A percentile compares a stretch with the other conserved stretches of the same genome.
Conservation (phyloP, 2,329 filamentous ascomycete genomes). For the Cladosporium halotolerans region DNA sequence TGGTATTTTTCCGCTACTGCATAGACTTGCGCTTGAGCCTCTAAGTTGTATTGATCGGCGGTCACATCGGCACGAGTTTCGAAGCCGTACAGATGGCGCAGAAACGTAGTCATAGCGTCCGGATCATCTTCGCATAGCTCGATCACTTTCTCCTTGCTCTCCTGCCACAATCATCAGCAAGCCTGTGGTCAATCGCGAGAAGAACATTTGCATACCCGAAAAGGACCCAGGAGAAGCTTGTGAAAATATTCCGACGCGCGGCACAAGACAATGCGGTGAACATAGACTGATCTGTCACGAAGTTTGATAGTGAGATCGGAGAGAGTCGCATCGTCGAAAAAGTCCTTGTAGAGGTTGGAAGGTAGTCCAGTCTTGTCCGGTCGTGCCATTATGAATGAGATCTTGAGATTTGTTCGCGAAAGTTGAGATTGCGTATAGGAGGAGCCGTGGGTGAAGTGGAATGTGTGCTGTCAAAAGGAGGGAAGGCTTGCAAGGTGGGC, state of each 20-base stretch:
- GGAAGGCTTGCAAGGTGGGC: no score
- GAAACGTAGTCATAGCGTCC: neutral
- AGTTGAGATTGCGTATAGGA: no score
- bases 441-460: no score
- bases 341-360: neutral
- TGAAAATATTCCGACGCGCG: constrained; percentile 2
- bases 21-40: neutral
- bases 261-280: constrained; percentile 1
- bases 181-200: no score
- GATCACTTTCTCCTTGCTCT: neutral
- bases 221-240: neutral
- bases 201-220: neutral
- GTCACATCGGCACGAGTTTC: no score
- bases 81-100: neutral
- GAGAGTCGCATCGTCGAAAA: neutral
- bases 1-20: neutral
- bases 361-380: no score
- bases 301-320: neutral
- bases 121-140: neutral
- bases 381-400: no score
- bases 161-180: no score
- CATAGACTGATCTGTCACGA: neutral
- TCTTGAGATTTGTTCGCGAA: no score
- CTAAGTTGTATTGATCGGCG: neutral
- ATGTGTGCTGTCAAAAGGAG: no score